Evolutionary conservation across 805 yeast genomes (phyloP), one percentile per base, ranked within the genome.

Genomic region (Nakazawaea ambrosiae): DNA sequence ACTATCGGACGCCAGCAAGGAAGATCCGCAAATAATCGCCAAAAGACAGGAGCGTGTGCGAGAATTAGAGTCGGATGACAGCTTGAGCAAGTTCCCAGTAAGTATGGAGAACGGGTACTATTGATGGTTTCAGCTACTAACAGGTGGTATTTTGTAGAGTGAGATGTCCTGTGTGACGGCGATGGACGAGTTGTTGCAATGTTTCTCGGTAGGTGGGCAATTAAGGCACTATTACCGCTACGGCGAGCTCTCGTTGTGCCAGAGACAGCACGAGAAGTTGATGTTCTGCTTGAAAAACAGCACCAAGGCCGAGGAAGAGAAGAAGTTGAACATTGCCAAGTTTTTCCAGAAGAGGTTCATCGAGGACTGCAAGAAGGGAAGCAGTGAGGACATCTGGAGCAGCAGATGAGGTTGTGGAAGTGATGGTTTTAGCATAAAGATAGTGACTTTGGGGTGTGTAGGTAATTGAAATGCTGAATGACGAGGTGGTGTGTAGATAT

Each of bases 191-290:
- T 65, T 89, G 17, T 70, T 88, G 32, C 79, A 75, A 33, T 90
- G 97, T 55, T 87, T 84, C 60, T 84, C 97, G 0, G 53, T 89
- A 3, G 97, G 96, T 3, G 97, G 97, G 1, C 96, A 89, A 53
- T 61, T 85, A 16, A 73, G 94, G 43, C 73, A 82, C 58, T 82
- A 83, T 50, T 90, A 89, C 54, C 65, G 97, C 38, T 82, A 77
- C 52, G 97, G 97, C 2, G 75, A 78, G 30, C 69, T 86, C 49
- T 77, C 79, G 35, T 64, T 75, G 43, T 90, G 97, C 58, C 69
- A 68, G 31, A 70, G 70, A 35, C 83, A 83, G 49, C 66, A 84
- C 36, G 76, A 71, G 18, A 86, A 87, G 61, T 67, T 88, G 50
- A 81, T 81, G 68, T 90, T 90, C 57, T 88, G 97, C 46, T 48